Evolutionary conservation across 306 rosid genomes (phyloP), one percentile per base, ranked within the genome.

Genomic region (Cucumis cinereus): DNA sequence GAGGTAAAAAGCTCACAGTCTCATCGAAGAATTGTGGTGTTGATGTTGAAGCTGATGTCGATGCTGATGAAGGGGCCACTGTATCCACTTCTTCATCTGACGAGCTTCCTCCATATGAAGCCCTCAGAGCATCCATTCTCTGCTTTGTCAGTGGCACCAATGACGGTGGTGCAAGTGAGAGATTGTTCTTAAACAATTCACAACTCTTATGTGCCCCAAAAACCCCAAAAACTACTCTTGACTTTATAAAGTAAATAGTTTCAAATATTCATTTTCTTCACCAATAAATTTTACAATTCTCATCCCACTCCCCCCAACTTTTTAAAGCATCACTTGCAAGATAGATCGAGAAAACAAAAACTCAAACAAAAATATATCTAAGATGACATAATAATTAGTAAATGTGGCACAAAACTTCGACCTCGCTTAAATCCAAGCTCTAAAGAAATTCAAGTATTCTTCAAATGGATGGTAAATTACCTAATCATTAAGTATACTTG

Each of bases 101-200:
- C 41, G 88, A 85, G 20, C 79, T 75, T 79, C 84, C 90, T 22
- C 96, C 96, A 75, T 91, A 93, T 26, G 91, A 86, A 23, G 90
- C 84, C 68, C 57, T 80, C 80, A 91, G 64, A 62, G 97, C 96
- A 43, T 94, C 97, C 97, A 91, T 94, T 24, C n/a, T 22, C 35
- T 67, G 8, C 49, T 63, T 26, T 55, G 6, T 20, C 60, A 19
- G 19, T n/a, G 57, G 57, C 57, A 19, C 11, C 23, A 0, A 53
- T 4, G 4, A 53, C 23, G 57, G 10, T 53, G 23, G 57, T n/a
- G 57, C 57, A 53, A 36, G 40, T 36, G 40, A 36, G 1, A 36
- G 1, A 36, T 36, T 36, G 40, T 36, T n/a, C 23, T 53, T 1
- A 53, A 52, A 1, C 22, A 52, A 52, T 52, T 17, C 57, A 16